A percentile compares a stretch with the other conserved stretches of the same genome.
These are phyloP conservation scores for Candida gorgasii DNA, from an alignment of 805 yeast species.

Conservation along the genomic window DNA sequence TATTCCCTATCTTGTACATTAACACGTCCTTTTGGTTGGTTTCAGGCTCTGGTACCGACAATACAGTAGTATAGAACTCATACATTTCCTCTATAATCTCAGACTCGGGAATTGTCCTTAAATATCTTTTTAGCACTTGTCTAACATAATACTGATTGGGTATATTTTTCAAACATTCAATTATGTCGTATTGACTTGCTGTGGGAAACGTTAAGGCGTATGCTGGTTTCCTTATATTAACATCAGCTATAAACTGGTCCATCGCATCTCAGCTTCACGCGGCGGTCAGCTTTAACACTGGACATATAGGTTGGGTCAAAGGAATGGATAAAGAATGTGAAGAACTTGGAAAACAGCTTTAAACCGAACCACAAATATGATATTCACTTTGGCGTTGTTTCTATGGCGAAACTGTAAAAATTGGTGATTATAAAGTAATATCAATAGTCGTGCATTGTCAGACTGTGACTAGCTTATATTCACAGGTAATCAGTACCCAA, in stretches of 20 bases:
- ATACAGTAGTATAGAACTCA: constrained; percentile 3
- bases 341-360: too few relatives aligned
- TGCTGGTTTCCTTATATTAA: neutral
- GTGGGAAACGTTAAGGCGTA: neutral
- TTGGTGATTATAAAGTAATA: too few relatives aligned
- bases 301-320: too few relatives aligned
- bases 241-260: neutral
- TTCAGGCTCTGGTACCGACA: neutral
- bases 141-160: constrained; percentile 6
- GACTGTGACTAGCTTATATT: constrained; percentile 4
- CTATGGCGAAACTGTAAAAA: too few relatives aligned
- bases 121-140: neutral
- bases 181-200: constrained; percentile 1
- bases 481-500: neutral
- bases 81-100: constrained; percentile 11
- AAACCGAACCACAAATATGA: too few relatives aligned
- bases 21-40: neutral
- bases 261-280: too few relatives aligned
- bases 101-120: neutral
- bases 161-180: constrained; percentile 1
- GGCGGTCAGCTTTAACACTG: too few relatives aligned
- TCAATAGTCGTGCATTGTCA: neutral
- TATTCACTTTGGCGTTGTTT: too few relatives aligned
- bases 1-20: constrained; percentile 20
- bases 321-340: too few relatives aligned